Evolutionary conservation across 495 filamentous ascomycete genomes (phyloP).

Genomic region (Astrocystis sublimbata): DNA sequence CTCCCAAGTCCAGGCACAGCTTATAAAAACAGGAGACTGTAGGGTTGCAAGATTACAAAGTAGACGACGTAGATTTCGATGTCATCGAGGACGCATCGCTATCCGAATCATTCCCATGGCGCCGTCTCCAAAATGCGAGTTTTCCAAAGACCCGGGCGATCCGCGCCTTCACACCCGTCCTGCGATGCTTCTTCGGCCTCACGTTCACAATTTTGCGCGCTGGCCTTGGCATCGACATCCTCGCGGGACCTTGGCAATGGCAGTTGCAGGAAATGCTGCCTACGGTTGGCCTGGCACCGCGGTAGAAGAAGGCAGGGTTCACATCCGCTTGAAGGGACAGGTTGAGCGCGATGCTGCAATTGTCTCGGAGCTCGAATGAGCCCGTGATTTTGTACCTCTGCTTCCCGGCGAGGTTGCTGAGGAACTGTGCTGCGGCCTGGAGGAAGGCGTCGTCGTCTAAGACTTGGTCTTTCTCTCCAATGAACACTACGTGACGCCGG

Average conservation of each 20-base stretch:
- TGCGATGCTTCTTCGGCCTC: neutral
- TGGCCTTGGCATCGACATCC: neutral
- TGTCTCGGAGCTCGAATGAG: conserved; percentile 12
- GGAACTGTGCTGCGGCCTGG: conserved; percentile 21
- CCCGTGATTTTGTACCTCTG: conserved; percentile 14
- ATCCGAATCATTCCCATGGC: neutral
- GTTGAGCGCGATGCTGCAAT: conserved; percentile 22
- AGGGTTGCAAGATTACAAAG: neutral
- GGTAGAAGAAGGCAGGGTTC: neutral
- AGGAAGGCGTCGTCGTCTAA: conserved; percentile 17
- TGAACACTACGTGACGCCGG: no score
- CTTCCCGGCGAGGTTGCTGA: conserved; percentile 22
- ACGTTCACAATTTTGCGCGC: neutral
- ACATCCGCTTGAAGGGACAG: conserved; percentile 25
- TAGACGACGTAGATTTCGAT: conserved; percentile 4
- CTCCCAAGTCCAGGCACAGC: no score
- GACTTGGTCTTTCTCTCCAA: conserved; percentile 5
- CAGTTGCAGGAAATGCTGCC: neutral
- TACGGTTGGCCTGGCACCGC: neutral
- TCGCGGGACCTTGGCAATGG: neutral
- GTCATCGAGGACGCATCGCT: conserved; percentile 9
- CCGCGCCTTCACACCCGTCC: neutral
- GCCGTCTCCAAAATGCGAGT: conserved; percentile 26
- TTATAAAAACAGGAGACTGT: no score
- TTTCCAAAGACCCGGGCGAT: conserved; percentile 18